Conservation (phyloP, 805 yeast genomes). For the Saccharomyces mikatae region DNA sequence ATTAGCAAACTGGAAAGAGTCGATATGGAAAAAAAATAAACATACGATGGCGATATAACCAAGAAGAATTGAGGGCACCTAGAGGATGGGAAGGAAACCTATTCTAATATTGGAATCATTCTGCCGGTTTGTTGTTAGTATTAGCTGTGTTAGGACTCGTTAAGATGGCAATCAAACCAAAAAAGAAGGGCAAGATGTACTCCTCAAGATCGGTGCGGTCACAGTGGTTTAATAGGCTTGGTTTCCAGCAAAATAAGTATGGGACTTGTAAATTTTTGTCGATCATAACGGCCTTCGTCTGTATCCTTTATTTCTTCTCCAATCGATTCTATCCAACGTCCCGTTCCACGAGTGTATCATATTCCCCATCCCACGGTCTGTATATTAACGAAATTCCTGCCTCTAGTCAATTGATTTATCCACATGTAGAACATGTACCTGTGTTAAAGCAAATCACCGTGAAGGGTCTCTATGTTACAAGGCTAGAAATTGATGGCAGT, state of each 20-base stretch:
- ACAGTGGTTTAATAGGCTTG: neutral
- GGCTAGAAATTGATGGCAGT: slow-evolving; percentile 40
- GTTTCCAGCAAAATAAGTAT: neutral
- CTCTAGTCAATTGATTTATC: slow-evolving; percentile 50
- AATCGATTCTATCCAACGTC: slow-evolving; percentile 10
- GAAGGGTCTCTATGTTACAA: slow-evolving; percentile 42
- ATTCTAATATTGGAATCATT: neutral
- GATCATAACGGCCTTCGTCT: slow-evolving; percentile 2
- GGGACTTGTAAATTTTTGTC: slow-evolving; percentile 1
- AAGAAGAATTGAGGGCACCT: neutral
- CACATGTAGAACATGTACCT: slow-evolving; percentile 67
- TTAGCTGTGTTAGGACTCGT: slow-evolving; percentile 12
- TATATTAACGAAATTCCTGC: slow-evolving; percentile 41
- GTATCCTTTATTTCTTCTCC: slow-evolving; percentile 15
- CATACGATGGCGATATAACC: neutral
- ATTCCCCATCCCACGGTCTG: slow-evolving; percentile 36
- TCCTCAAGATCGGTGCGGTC: slow-evolving; percentile 6
- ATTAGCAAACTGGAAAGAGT: neutral
- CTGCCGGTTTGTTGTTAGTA: slow-evolving; percentile 11
- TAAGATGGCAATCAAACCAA: slow-evolving; percentile 26
- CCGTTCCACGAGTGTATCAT: slow-evolving; percentile 1
- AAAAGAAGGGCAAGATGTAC: slow-evolving; percentile 14
- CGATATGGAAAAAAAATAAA: neutral
- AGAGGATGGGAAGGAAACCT: neutral
- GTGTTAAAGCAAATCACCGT: slow-evolving; percentile 49